Conservation (phyloP, 2,329 filamentous ascomycete genomes). For the Pleoardoris graminearum region DNA sequence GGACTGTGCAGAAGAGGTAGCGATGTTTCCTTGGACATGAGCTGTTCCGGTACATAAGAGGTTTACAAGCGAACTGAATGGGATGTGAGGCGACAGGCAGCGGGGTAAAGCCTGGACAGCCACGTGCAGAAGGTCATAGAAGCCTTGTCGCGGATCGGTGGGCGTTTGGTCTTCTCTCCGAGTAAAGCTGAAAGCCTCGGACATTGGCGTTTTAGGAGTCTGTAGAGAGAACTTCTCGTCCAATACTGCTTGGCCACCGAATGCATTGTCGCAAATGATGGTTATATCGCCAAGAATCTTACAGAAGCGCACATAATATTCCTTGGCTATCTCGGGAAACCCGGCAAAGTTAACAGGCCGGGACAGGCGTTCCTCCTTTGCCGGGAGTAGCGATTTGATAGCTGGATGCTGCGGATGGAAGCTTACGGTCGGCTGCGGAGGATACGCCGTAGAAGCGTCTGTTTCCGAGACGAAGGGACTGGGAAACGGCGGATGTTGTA, state of each 20-base stretch:
- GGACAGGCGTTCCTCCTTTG: constrained; percentile 68
- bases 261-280: constrained; percentile 93
- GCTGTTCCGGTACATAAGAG: constrained; percentile 94
- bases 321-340: constrained; percentile 75
- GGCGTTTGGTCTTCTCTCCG: constrained; percentile 76
- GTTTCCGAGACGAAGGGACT: constrained; percentile 60
- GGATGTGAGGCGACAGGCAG: constrained; percentile 88
- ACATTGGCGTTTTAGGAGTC: constrained; percentile 90
- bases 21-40: constrained; percentile 91
- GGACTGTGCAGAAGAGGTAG: constrained; percentile 86
- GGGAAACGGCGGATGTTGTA: constrained; percentile 75
- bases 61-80: constrained; percentile 92
- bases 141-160: constrained; percentile 85
- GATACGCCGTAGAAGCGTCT: constrained; percentile 45
- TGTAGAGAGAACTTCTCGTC: constrained; percentile 92
- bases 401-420: constrained; percentile 38
- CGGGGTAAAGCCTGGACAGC: constrained; percentile 92
- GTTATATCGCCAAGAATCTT: constrained; percentile 95
- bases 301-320: constrained; percentile 89
- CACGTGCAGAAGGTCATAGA: constrained; percentile 93
- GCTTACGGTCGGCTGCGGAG: constrained; percentile 36
- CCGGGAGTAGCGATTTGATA: constrained; percentile 41
- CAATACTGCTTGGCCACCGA: constrained; percentile 90
- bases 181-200: constrained; percentile 90
- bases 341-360: constrained; percentile 61